Conservation (phyloP, 345 rosid genomes). For the Sisymbrium irio region DNA sequence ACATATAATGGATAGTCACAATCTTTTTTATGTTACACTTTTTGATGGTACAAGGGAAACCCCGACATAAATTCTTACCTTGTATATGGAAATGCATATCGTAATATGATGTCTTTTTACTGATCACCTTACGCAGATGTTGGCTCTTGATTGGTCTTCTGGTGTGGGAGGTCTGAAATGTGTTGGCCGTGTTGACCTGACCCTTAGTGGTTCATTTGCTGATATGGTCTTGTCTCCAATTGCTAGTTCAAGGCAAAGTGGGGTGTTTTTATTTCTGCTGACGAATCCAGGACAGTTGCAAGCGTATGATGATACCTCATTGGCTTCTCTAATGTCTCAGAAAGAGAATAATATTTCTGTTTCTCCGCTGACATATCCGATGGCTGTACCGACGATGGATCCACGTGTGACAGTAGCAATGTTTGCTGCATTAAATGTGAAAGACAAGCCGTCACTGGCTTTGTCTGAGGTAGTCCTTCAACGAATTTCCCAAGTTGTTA, state of each 20-base stretch:
- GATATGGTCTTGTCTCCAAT: slow-evolving; percentile 73
- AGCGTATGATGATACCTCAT: slow-evolving; percentile 54
- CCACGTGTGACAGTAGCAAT: slow-evolving; percentile 61
- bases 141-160: slow-evolving; percentile 74
- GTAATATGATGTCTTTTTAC: slow-evolving; percentile 22
- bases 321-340: slow-evolving; percentile 51
- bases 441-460: slow-evolving; percentile 42
- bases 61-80: slow-evolving; percentile 13
- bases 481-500: not conserved
- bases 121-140: slow-evolving; percentile 46
- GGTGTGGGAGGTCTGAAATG: slow-evolving; percentile 62
- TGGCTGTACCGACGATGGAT: slow-evolving; percentile 54
- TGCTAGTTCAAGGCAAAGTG: slow-evolving; percentile 39
- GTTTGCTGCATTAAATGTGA: slow-evolving; percentile 39
- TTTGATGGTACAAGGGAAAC: slow-evolving; percentile 19
- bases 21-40: slow-evolving; percentile 17
- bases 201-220: slow-evolving; percentile 72
- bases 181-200: slow-evolving; percentile 59
- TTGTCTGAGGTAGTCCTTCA: slow-evolving; percentile 56
- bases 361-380: slow-evolving; percentile 52
- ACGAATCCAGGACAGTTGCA: slow-evolving; percentile 77
- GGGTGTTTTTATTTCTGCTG: slow-evolving; percentile 48
- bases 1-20: not conserved
- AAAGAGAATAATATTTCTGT: slow-evolving; percentile 43
- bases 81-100: slow-evolving; percentile 10